Percentiles rank a stretch among this genome's conserved stretches.
Conservation (phyloP, 208 protist species). For the Wallacemonas sp. region DNA sequence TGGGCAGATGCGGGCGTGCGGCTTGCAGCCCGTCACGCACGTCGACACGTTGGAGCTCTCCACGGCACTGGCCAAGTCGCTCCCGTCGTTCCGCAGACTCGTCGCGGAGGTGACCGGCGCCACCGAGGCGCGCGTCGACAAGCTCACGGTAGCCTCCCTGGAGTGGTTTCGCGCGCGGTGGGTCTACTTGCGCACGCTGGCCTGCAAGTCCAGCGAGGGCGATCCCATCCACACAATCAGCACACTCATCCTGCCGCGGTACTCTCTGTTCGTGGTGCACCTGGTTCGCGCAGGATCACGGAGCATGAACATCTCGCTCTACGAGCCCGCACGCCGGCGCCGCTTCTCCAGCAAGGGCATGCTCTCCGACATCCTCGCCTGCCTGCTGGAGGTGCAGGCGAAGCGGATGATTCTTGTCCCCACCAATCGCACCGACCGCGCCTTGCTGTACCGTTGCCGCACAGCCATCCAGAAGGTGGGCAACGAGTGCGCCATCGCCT, state of each 20-base stretch:
- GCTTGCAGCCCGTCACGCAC: conserved; percentile 56
- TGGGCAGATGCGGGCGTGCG: conserved; percentile 34
- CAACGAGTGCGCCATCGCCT: conserved; percentile 55
- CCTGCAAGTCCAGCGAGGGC: conserved; percentile 40
- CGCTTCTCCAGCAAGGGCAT: conserved; percentile 77
- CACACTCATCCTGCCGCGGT: conserved; percentile 48
- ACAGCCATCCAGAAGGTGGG: conserved; percentile 68
- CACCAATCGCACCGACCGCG: conserved; percentile 84
- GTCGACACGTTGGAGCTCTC: conserved; percentile 68
- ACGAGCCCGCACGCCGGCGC: conserved; percentile 46
- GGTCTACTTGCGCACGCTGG: conserved; percentile 63
- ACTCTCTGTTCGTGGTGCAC: conserved; percentile 78
- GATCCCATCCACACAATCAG: conserved; percentile 64
- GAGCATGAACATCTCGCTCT: conserved; percentile 70
- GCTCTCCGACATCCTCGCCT: conserved; percentile 81
- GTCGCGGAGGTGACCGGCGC: conserved; percentile 11
- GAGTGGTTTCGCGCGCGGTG: conserved; percentile 61
- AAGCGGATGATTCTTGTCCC: conserved; percentile 75
- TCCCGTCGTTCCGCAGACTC: conserved; percentile 29
- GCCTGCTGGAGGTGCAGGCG: conserved; percentile 59
- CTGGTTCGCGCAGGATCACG: conserved; percentile 75
- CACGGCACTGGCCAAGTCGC: conserved; percentile 27
- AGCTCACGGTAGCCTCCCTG: conserved; percentile 19
- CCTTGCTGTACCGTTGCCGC: conserved; percentile 73
- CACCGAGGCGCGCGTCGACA: conserved; percentile 18